Percentiles rank a stretch among this genome's conserved stretches.
Evolutionary conservation across 2,329 filamentous ascomycete species (phyloP).

Genomic region (Alternaria gansuensis): DNA sequence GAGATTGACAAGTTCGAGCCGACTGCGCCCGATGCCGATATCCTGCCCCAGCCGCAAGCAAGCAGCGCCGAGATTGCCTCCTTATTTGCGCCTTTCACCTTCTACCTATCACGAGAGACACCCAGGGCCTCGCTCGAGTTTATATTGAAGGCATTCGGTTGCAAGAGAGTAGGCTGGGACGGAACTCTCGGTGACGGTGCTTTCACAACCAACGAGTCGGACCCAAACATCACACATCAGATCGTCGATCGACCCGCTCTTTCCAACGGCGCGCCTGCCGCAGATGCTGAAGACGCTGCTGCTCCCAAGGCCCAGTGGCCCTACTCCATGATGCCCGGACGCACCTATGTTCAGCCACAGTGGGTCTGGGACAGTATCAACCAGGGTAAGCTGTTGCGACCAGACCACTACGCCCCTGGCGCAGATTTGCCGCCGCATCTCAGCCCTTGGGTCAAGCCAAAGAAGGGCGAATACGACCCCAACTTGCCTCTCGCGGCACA

Average conservation of each 20-base stretch:
- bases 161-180: constrained; percentile 96
- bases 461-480: constrained; percentile 89
- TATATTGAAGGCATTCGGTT: constrained; percentile 90
- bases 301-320: constrained; percentile 57
- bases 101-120: constrained; percentile 93
- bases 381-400: constrained; percentile 83
- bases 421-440: constrained; percentile 91
- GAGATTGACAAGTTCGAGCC: constrained; percentile 92
- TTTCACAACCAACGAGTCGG: constrained; percentile 87
- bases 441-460: constrained; percentile 91
- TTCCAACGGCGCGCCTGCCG: constrained; percentile 54
- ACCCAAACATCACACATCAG: constrained; percentile 92
- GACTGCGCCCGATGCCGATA: constrained; percentile 82
- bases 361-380: constrained; percentile 99
- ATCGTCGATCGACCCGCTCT: constrained; percentile 89
- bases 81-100: constrained; percentile 88
- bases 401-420: constrained; percentile 89
- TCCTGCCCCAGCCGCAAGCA: constrained; percentile 79
- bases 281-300: constrained; percentile 55
- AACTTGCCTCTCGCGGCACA: constrained; percentile 85
- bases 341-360: constrained; percentile 93
- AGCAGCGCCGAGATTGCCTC: constrained; percentile 72
- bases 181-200: constrained; percentile 87
- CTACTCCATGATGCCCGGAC: constrained; percentile 83
- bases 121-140: constrained; percentile 92